A percentile compares a stretch with the other conserved stretches of the same genome.
Evolutionary conservation across 2,329 filamentous ascomycete genomes (phyloP).

Genomic region (Trichoderma cornu-damae): DNA sequence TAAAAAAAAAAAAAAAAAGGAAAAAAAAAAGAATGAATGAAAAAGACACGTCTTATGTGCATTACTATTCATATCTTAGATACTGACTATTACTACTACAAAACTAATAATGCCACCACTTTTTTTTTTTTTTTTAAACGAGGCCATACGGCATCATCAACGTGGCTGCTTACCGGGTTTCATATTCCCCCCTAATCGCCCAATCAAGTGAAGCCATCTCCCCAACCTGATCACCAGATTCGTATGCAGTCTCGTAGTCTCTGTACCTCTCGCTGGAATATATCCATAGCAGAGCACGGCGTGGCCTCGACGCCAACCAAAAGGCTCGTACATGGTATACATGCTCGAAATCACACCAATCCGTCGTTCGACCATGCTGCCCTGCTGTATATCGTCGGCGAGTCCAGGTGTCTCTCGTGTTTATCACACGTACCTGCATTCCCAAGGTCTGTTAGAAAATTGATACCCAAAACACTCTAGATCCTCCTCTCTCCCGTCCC

Average conservation of each 20-base stretch:
- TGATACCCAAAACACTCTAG: conserved; percentile 14
- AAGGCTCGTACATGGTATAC: neutral
- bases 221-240: conserved; percentile 1
- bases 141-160: conserved; percentile 13
- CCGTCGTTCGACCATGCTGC: neutral
- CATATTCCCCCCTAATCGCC: neutral
- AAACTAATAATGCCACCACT: conserved; percentile 6
- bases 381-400: neutral
- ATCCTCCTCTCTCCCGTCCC: neutral
- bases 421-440: conserved; percentile 6
- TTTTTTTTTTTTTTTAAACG: conserved; percentile 7
- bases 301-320: neutral
- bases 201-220: conserved; percentile 7
- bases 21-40: neutral
- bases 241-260: neutral
- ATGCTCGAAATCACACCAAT: neutral
- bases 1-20: neutral
- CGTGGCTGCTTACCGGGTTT: conserved; percentile 12
- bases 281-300: neutral
- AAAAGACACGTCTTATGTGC: conserved; percentile 9
- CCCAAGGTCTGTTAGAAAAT: neutral
- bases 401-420: neutral
- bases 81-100: too few relatives aligned
- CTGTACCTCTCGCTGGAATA: neutral
- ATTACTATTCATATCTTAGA: conserved; percentile 15